Evolutionary conservation across 441 rosid species (phyloP), one percentile per base, ranked within the genome.

Genomic region (Erysimum cheiri): DNA sequence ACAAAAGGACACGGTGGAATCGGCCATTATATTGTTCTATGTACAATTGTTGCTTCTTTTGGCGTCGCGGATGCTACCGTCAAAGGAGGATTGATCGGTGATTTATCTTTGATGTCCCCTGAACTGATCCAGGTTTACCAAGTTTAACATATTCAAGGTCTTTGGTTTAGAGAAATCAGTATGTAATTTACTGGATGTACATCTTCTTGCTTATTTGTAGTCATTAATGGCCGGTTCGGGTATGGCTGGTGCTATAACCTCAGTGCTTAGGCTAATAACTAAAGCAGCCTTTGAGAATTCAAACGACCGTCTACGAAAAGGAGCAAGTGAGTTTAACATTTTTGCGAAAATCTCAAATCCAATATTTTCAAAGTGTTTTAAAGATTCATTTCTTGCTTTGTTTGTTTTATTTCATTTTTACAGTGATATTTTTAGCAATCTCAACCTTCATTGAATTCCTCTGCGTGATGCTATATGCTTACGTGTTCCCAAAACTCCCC

Each of bases 1-100:
- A 84, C 90, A 28, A 80, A 82, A 54, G 78, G 78, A 54, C 64
- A 54, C 2, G 73, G 63, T 70, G 97, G 97, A 26, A 13, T 82
- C 19, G 88, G 89, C 60, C 77, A 87, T 29, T 91, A 73, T 72
- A 44, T 88, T 1, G 85, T 86, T 12, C 61, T 89, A 71, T 93
- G 98, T 60, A 68, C 59, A 4, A 41, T 87, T 39, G 91, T 91
- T 54, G 91, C 83, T 28, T 67, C 69, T 22, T 91, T 91, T 69
- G 96, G 94, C 37, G 50, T 87, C 14, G 92, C 94, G 4, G 93
- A 93, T 79, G 97, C 91, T 7, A 82, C 74, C 61, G 90, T 91
- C 59, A 88, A 89, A 67, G 96, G 98, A 53, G 97, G 97, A 52
- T 78, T 93, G 82, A 82, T 88, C 36, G 96, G 98, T 3, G 98